These are phyloP conservation scores for Nemophila menziesii DNA, from an alignment of 257 asterid genomes.

Conservation along the genomic window DNA sequence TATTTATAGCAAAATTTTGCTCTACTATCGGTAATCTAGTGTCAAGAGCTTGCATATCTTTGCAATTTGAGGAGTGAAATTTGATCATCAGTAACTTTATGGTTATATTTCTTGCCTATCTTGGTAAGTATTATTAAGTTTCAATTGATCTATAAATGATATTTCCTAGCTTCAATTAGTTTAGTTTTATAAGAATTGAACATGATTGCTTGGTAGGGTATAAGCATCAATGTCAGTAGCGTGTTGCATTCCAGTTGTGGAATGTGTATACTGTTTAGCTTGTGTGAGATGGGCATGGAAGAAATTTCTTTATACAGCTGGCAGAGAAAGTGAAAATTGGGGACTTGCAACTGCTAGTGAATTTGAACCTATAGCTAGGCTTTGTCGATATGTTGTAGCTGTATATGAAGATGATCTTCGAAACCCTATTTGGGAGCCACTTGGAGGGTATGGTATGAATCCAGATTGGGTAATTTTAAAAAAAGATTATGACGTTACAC, in stretches of 20 bases:
- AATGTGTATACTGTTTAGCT: constrained; percentile 91
- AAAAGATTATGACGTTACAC: constrained; percentile 43
- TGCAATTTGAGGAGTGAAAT: neutral
- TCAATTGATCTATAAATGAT: neutral
- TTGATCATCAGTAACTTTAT: neutral
- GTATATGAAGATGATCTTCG: constrained; percentile 70
- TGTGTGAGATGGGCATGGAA: constrained; percentile 97
- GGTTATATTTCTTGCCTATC: neutral
- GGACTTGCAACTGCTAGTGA: constrained; percentile 78
- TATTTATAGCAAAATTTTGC: neutral
- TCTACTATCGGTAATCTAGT: neutral
- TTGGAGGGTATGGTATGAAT: constrained; percentile 76
- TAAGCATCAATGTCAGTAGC: constrained; percentile 80
- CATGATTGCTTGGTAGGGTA: constrained; percentile 28
- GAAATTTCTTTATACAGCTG: constrained; percentile 81
- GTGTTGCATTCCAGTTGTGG: constrained; percentile 81
- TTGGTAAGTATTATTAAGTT: neutral
- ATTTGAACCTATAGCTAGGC: constrained; percentile 73
- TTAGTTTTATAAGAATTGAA: neutral
- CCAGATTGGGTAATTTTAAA: constrained; percentile 56
- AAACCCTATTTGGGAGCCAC: constrained; percentile 70
- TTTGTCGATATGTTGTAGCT: constrained; percentile 62
- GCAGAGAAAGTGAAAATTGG: constrained; percentile 88
- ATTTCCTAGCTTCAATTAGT: neutral
- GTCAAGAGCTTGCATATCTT: neutral